A percentile compares a stretch with the other conserved stretches of the same genome.
Conservation (phyloP, 192 early-diverging fungal species). For the Gamsiella multidivaricata region DNA sequence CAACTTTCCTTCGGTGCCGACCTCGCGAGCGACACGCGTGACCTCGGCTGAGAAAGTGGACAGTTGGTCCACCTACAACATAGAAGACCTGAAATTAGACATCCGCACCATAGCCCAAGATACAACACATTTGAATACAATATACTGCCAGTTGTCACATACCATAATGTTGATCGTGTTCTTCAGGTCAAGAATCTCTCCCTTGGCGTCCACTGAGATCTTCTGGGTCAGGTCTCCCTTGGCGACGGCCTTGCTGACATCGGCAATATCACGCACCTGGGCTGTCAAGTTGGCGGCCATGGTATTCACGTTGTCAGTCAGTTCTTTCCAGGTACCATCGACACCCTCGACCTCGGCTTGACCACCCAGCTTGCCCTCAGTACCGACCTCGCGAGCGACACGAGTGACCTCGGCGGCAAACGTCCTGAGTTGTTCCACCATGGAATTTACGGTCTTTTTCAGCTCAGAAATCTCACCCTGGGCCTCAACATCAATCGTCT, state of each 20-base stretch:
- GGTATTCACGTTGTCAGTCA: conserved; percentile 76
- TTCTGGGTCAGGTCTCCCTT: conserved; percentile 73
- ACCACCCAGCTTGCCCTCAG: conserved; percentile 68
- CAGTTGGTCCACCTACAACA: conserved; percentile 74
- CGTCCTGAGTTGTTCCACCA: conserved; percentile 73
- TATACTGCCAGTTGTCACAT: too few relatives aligned
- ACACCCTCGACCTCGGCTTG: too few relatives aligned
- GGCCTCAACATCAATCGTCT: conserved; percentile 65
- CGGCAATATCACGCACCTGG: conserved; percentile 79
- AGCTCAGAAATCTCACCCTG: conserved; percentile 71
- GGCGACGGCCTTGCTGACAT: conserved; percentile 71
- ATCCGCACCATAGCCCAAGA: too few relatives aligned
- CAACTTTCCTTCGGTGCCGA: conserved; percentile 67
- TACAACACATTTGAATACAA: too few relatives aligned
- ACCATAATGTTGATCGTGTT: conserved; percentile 79
- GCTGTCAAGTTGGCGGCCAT: conserved; percentile 75
- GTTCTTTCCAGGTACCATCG: too few relatives aligned
- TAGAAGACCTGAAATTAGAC: too few relatives aligned
- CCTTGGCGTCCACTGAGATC: conserved; percentile 70
- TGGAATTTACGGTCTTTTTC: conserved; percentile 72
- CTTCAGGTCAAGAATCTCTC: conserved; percentile 77
- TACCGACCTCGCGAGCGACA: too few relatives aligned
- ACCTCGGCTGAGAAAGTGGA: conserved; percentile 70
- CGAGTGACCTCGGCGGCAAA: conserved; percentile 75
- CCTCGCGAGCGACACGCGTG: conserved; percentile 61